Evolutionary conservation across 2,329 filamentous ascomycete genomes (phyloP).

Genomic region (Cladophialophora carrionii): DNA sequence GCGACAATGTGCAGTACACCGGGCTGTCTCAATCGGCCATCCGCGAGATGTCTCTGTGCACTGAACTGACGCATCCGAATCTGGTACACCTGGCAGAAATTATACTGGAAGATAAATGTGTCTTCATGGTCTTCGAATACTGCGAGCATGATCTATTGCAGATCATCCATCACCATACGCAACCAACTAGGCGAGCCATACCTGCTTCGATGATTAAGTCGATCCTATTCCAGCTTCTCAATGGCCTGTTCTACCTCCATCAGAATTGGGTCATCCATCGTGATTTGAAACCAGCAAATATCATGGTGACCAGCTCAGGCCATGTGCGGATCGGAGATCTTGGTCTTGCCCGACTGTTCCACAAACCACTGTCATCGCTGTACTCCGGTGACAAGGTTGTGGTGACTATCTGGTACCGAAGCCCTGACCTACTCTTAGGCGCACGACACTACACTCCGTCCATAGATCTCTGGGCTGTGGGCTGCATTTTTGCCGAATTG

Average conservation of each 20-base stretch:
- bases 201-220: constrained; percentile 86
- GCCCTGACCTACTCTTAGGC: constrained; percentile 88
- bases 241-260: constrained; percentile 92
- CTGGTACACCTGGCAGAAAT: constrained; percentile 92
- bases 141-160: constrained; percentile 96
- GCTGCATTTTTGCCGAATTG: constrained; percentile 96
- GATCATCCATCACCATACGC: constrained; percentile 96
- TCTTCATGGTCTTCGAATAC: constrained; percentile 99
- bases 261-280: constrained; percentile 96
- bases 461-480: constrained; percentile 96
- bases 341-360: constrained; percentile 86
- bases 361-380: constrained; percentile 88
- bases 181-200: constrained; percentile 84
- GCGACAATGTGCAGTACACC: constrained; percentile 90
- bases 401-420: constrained; percentile 98
- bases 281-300: constrained; percentile 96
- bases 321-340: constrained; percentile 95
- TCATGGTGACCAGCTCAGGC: constrained; percentile 91
- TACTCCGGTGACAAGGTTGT: constrained; percentile 97
- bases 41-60: constrained; percentile 95
- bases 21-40: constrained; percentile 97
- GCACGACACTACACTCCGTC: constrained; percentile 96
- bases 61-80: constrained; percentile 84
- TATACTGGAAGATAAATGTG: constrained; percentile 97
- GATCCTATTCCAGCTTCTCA: constrained; percentile 93